Percentiles rank a stretch among this genome's conserved stretches.
Conservation (phyloP, 108 stramenopile genomes). For the Bacterosira constricta region DNA sequence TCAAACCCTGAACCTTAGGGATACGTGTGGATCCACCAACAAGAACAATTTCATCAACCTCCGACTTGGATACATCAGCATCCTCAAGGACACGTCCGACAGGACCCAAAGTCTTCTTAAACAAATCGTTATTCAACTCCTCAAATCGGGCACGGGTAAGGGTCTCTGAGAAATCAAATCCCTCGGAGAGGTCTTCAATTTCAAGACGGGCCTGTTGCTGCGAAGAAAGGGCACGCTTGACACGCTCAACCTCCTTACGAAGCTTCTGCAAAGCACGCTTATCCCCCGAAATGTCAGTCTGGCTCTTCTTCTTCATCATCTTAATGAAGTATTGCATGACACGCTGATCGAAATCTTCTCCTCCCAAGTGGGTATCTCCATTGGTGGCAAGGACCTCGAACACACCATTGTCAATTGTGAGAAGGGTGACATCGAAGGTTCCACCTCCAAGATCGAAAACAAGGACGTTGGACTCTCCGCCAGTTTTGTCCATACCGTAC, state of each 20-base stretch:
- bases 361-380: conserved; percentile 91
- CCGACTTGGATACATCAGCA: conserved; percentile 85
- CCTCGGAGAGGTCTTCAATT: conserved; percentile 82
- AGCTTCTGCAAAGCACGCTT: conserved; percentile 89
- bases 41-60: conserved; percentile 96
- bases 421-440: conserved; percentile 96
- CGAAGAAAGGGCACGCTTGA: conserved; percentile 86
- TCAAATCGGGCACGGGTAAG: conserved; percentile 96
- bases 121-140: conserved; percentile 96
- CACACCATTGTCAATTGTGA: conserved; percentile 94
- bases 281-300: conserved; percentile 78
- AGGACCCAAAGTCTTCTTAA: conserved; percentile 97
- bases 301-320: conserved; percentile 82
- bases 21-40: conserved; percentile 98
- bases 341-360: conserved; percentile 93
- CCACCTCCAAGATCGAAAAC: conserved; percentile 98
- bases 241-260: conserved; percentile 88
- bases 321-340: conserved; percentile 94
- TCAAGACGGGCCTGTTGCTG: conserved; percentile 87
- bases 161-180: conserved; percentile 83
- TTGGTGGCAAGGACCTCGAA: conserved; percentile 92
- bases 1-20: conserved; percentile 92
- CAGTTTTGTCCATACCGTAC: conserved; percentile 95
- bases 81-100: conserved; percentile 94
- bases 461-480: conserved; percentile 89